A percentile compares a stretch with the other conserved stretches of the same genome.
These are phyloP conservation scores for Pythium angustatum DNA, from an alignment of 352 stramenopile species.

Conservation along the genomic window DNA sequence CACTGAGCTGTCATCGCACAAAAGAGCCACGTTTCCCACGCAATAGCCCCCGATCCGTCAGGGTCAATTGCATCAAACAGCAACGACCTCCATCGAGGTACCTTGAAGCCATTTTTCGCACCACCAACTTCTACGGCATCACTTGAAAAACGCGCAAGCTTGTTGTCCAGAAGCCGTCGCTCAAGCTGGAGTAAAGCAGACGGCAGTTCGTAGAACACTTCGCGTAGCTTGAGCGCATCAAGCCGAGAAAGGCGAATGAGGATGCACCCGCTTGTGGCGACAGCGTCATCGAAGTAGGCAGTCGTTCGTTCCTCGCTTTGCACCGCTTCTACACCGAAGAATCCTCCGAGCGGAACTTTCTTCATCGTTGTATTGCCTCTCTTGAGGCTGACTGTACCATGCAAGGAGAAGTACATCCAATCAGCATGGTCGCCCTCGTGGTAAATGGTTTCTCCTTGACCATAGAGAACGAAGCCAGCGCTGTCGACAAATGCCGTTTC, in stretches of 20 bases:
- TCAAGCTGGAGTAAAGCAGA: slow-evolving; percentile 17
- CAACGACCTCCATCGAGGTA: background rate
- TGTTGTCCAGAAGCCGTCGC: slow-evolving; percentile 26
- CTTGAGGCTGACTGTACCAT: slow-evolving; percentile 21
- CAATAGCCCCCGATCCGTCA: slow-evolving; percentile 30
- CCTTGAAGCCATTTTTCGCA: background rate
- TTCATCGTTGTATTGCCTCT: slow-evolving; percentile 1
- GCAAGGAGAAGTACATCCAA: slow-evolving; percentile 35
- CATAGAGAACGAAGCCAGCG: slow-evolving; percentile 42
- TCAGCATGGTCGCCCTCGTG: slow-evolving; percentile 38
- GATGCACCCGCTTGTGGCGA: slow-evolving; percentile 37
- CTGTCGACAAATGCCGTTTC: slow-evolving; percentile 43
- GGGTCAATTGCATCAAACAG: slow-evolving; percentile 33
- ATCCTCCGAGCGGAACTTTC: slow-evolving; percentile 35
- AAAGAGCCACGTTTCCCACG: slow-evolving; percentile 51
- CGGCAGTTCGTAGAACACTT: slow-evolving; percentile 23
- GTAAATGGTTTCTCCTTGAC: slow-evolving; percentile 45
- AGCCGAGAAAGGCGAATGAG: slow-evolving; percentile 18
- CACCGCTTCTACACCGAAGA: slow-evolving; percentile 38
- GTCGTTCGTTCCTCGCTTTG: slow-evolving; percentile 19
- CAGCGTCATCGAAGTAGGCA: slow-evolving; percentile 31
- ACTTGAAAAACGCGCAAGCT: slow-evolving; percentile 26
- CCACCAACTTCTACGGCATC: background rate
- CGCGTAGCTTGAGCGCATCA: slow-evolving; percentile 2
- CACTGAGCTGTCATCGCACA: slow-evolving; percentile 46